These are phyloP conservation scores for Austropuccinia psidii DNA, from an alignment of 1,284 basidiomycete species.

Conservation along the genomic window DNA sequence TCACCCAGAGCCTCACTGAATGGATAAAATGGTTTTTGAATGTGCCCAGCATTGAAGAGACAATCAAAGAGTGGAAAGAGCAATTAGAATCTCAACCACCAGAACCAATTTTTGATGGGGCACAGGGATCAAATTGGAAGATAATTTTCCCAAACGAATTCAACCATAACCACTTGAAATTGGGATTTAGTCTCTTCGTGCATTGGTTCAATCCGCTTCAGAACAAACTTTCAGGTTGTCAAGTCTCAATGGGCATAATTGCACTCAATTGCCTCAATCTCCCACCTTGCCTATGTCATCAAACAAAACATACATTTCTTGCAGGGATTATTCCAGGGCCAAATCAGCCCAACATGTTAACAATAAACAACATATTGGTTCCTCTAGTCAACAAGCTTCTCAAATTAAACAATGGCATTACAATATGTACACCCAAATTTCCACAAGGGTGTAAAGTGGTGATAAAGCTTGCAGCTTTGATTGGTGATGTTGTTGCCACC, in stretches of 20 bases:
- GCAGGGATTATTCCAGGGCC: slow-evolving; percentile 2
- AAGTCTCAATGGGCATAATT: neutral
- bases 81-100: no score
- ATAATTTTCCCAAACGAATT: no score
- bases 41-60: neutral
- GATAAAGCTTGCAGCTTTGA: neutral
- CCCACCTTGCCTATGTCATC: neutral
- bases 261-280: slow-evolving; percentile 11
- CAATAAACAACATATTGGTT: neutral
- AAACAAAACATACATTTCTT: neutral
- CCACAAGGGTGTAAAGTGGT: neutral
- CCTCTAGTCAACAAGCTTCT: neutral
- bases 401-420: neutral
- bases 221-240: neutral
- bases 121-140: neutral
- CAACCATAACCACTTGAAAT: no score
- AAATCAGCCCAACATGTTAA: neutral
- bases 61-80: slow-evolving; percentile 20
- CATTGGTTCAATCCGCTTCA: slow-evolving; percentile 10
- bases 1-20: neutral
- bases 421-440: neutral
- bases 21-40: slow-evolving; percentile 5
- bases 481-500: slow-evolving; percentile 1
- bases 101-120: neutral
- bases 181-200: neutral